These are phyloP conservation scores for Roridomyces roridus DNA, from an alignment of 768 basidiomycete genomes.

Conservation along the genomic window DNA sequence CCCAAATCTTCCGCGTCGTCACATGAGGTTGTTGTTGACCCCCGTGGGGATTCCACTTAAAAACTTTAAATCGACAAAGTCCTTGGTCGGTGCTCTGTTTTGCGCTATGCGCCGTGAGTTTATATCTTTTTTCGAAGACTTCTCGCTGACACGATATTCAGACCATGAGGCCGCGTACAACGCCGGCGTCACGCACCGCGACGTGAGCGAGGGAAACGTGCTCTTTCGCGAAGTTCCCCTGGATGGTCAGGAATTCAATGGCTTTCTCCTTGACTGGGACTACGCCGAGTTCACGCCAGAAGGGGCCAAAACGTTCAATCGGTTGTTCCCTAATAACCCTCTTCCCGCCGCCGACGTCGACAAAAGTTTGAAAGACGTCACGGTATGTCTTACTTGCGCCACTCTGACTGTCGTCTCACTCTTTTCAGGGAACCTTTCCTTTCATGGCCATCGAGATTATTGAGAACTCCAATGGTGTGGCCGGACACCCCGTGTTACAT, in stretches of 20 bases:
- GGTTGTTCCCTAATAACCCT: neutral
- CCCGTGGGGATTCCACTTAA: slow-evolving; percentile 2
- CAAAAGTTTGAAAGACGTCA: slow-evolving; percentile 12
- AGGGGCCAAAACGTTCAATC: neutral
- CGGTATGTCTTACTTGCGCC: neutral
- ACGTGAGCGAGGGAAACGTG: slow-evolving; percentile 16
- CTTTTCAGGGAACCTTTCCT: slow-evolving; percentile 1
- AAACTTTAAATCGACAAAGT: neutral
- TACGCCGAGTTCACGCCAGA: slow-evolving; percentile 13
- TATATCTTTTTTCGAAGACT: neutral
- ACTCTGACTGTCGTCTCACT: neutral
- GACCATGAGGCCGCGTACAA: slow-evolving; percentile 6
- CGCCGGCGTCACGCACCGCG: slow-evolving; percentile 14
- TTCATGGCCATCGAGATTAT: neutral
- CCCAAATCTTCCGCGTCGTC: neutral
- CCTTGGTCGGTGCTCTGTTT: neutral
- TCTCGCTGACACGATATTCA: neutral
- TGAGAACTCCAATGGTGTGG: neutral
- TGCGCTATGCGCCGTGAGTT: slow-evolving; percentile 9
- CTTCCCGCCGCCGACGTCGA: neutral
- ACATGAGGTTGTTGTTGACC: slow-evolving; percentile 1
- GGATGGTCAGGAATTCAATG: neutral
- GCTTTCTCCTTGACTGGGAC: slow-evolving; percentile 18
- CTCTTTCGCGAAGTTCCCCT: slow-evolving; percentile 3
- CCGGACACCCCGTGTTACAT: neutral